Evolutionary conservation across 352 stramenopile species (phyloP), one percentile per base, ranked within the genome.

Genomic region (Globisporangium barbulae): DNA sequence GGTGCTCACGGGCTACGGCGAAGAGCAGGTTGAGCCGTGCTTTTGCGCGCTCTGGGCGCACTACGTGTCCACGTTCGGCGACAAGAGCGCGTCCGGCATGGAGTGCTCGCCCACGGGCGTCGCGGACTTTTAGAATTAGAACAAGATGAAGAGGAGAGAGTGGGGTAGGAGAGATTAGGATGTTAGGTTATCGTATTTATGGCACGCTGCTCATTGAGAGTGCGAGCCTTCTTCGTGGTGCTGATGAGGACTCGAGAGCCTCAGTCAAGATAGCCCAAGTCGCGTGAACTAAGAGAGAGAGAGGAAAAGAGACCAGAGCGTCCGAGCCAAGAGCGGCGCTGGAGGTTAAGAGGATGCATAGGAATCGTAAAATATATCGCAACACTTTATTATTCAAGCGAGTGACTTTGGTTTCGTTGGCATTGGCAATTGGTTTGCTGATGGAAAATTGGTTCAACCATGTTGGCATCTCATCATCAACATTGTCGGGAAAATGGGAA

Each of bases 11-110:
- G 88, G 88, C 7, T 96, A 96, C 79, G 78, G 80, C 22, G 79
- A 79, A 28, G 74, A 89, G 44, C 85, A 93, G 55, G 85, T 96
- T 19, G 74, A 90, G 53, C 85, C 83, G 44, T 96, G 88, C 64
- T 96, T 93, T 67, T 81, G 82, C 58, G 83, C 79, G n/a, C 70
- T 96, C 35, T 96, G 85, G 85, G 64, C 76, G 37, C 87, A 96
- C 57, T 96, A 93, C 73, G 81, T 87, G 64, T 65, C 71, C 31
- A 80, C 79, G 13, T 93, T 93, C 62, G 81, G 80, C 44, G 81
- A 87, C 72, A 90, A 93, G 61, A 78, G 56, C 62, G 45, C 54
- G 19, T 72, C 74, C 37, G 70, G 76, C 19, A 73, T 79, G 56
- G 83, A 96, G 60, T 83, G 87, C 56, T 96, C 87, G 17, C 87